Percentiles rank a stretch among this genome's conserved stretches.
phyloP scores from a whole-genome alignment of 345 rosid species.

The Eucalyptus sp. region DNA sequence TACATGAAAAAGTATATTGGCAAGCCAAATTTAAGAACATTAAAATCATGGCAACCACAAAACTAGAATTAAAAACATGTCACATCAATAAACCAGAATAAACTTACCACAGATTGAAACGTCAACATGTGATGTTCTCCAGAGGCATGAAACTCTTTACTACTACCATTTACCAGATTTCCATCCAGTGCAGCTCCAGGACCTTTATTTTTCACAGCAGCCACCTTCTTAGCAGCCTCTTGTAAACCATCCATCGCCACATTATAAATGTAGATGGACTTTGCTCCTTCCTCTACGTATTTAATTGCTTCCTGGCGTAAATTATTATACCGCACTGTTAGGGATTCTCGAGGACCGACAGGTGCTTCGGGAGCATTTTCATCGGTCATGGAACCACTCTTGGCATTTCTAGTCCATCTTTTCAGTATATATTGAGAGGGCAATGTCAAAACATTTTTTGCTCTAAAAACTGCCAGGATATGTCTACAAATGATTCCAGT shows the following conservation, averaged over 20 bases:
- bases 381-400: slow-evolving; percentile 22
- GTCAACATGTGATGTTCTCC: slow-evolving; percentile 20
- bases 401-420: slow-evolving; percentile 82
- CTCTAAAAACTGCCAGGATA: slow-evolving; percentile 62
- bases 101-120: slow-evolving; percentile 38
- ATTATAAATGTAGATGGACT: slow-evolving; percentile 54
- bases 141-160: slow-evolving; percentile 20
- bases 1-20: not conserved
- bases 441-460: slow-evolving; percentile 54
- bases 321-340: slow-evolving; percentile 41
- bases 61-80: not conserved
- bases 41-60: not conserved
- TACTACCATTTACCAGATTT: slow-evolving; percentile 21
- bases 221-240: slow-evolving; percentile 60
- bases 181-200: slow-evolving; percentile 16
- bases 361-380: slow-evolving; percentile 26
- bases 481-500: slow-evolving; percentile 75
- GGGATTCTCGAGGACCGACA: slow-evolving; percentile 33
- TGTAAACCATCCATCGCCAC: slow-evolving; percentile 65
- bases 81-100: not conserved
- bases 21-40: not conserved
- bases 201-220: slow-evolving; percentile 28
- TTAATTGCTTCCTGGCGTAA: slow-evolving; percentile 67
- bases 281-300: slow-evolving; percentile 78
- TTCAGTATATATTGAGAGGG: slow-evolving; percentile 56